Evolutionary conservation across 306 rosid species (phyloP).

Genomic region (Morella rubra): DNA sequence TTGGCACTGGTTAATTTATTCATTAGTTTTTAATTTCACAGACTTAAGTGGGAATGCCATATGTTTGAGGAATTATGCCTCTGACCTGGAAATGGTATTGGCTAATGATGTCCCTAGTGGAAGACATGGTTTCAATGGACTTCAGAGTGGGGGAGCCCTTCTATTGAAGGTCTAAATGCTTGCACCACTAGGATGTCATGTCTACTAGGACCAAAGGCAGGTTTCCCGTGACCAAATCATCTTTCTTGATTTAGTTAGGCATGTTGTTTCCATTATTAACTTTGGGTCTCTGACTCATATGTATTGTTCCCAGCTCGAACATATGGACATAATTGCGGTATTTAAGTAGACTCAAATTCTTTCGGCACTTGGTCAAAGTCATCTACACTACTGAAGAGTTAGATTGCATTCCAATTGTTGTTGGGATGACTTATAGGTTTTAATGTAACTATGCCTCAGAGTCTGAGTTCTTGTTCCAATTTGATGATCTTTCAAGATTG

Average conservation of each 20-base stretch:
- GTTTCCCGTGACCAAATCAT: too few relatives aligned
- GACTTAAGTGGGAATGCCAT: background rate
- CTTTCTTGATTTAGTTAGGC: background rate
- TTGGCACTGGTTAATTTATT: background rate
- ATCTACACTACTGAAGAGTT: background rate
- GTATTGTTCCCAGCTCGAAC: background rate
- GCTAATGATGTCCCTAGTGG: slow-evolving; percentile 8
- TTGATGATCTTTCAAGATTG: slow-evolving; percentile 60
- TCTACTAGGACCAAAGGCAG: background rate
- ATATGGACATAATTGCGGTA: background rate
- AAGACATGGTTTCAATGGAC: slow-evolving; percentile 8
- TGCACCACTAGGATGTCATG: background rate
- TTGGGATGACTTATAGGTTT: background rate
- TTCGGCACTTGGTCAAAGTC: background rate
- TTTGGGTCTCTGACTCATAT: background rate
- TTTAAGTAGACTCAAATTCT: background rate
- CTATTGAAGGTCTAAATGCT: slow-evolving; percentile 7
- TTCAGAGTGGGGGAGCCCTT: slow-evolving; percentile 11
- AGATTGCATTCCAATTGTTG: background rate
- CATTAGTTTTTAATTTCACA: background rate
- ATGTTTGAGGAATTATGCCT: background rate
- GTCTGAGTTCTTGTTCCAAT: slow-evolving; percentile 26
- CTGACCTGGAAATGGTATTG: slow-evolving; percentile 11
- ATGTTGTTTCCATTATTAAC: background rate
- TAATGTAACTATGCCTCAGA: slow-evolving; percentile 9